phyloP scores from a whole-genome alignment of 73 alveolate genomes.

The Paramecium sexaurelia region DNA sequence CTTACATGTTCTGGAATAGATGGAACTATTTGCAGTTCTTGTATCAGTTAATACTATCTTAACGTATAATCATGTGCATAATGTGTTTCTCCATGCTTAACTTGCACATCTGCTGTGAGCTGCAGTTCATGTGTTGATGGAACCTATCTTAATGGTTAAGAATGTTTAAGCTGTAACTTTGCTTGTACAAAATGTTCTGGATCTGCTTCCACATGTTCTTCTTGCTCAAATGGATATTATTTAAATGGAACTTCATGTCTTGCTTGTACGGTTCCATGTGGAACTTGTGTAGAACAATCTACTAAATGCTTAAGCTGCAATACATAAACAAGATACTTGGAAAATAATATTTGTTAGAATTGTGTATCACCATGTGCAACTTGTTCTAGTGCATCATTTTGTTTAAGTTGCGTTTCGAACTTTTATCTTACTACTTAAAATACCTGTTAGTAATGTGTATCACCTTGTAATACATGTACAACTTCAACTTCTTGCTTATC shows the following conservation, averaged over 20 bases:
- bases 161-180: constrained; percentile 20
- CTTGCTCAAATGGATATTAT: neutral
- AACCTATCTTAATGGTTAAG: neutral
- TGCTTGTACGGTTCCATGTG: neutral
- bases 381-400: neutral
- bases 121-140: constrained; percentile 4
- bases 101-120: neutral
- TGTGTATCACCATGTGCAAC: neutral
- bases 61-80: neutral
- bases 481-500: neutral
- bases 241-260: neutral
- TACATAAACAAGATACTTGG: neutral
- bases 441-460: neutral
- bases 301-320: neutral
- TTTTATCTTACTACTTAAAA: neutral
- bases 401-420: neutral
- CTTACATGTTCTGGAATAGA: neutral
- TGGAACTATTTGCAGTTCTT: neutral
- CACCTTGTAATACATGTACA: neutral
- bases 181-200: constrained; percentile 59
- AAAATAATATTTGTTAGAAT: neutral
- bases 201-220: neutral
- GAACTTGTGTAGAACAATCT: neutral
- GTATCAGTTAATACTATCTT: neutral
- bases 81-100: constrained; percentile 2